Percentiles rank a stretch among this genome's conserved stretches.
Evolutionary conservation across 23 red algal genomes (phyloP).

Genomic region (Gracilaria domingensis): DNA sequence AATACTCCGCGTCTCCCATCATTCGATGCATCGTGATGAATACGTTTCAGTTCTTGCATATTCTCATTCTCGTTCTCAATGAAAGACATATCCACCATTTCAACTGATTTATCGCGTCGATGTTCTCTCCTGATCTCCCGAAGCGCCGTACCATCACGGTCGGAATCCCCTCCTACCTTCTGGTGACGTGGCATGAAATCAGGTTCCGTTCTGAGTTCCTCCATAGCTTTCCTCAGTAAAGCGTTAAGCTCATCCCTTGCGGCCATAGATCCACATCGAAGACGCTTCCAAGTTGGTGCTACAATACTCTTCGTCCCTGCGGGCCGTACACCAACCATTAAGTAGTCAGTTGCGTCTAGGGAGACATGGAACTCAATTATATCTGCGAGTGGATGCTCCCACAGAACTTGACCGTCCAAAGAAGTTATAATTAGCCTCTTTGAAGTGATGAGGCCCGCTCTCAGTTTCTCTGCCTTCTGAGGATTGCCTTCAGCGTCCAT

Average conservation of each 20-base stretch:
- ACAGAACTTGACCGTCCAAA: conserved; percentile 70
- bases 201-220: conserved; percentile 30
- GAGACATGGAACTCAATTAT: conserved; percentile 69
- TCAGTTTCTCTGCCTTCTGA: conserved; percentile 71
- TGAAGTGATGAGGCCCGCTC: conserved; percentile 50
- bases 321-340: conserved; percentile 67
- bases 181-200: conserved; percentile 21
- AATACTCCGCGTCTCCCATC: conserved; percentile 64
- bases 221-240: conserved; percentile 61
- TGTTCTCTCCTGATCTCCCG: conserved; percentile 39
- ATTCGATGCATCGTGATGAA: conserved; percentile 69
- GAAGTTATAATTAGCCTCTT: conserved; percentile 63
- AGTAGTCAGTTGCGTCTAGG: conserved; percentile 30
- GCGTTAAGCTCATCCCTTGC: conserved; percentile 59
- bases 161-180: too few species aligned
- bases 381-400: conserved; percentile 69
- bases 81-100: conserved; percentile 59
- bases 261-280: conserved; percentile 60
- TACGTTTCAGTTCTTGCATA: conserved; percentile 51
- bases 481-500: conserved; percentile 68
- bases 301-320: conserved; percentile 20
- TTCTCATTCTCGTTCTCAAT: conserved; percentile 31
- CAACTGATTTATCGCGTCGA: conserved; percentile 44
- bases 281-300: conserved; percentile 51
- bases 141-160: conserved; percentile 2